phyloP scores from a whole-genome alignment of 2,329 filamentous ascomycete species.

The Onygena corvina region DNA sequence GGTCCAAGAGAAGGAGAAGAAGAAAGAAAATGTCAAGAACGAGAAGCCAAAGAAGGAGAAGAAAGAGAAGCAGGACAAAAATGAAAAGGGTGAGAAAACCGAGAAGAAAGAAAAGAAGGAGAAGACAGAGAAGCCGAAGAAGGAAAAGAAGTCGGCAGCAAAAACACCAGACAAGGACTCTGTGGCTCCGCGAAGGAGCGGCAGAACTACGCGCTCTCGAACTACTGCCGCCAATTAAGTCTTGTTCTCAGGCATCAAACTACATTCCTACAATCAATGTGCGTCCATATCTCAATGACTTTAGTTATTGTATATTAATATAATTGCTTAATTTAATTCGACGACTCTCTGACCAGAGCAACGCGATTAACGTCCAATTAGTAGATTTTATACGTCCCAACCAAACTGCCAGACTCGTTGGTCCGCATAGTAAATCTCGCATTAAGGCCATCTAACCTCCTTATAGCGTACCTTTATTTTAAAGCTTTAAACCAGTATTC shows the following conservation, averaged over 20 bases:
- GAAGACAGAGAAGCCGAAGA: slow-evolving; percentile 12
- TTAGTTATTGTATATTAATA: no score
- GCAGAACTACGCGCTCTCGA: neutral
- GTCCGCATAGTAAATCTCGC: no score
- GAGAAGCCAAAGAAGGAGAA: slow-evolving; percentile 8
- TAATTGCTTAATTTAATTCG: no score
- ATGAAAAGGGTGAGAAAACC: slow-evolving; percentile 10
- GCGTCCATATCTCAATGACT: neutral
- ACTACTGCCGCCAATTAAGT: neutral
- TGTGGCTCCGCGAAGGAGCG: neutral
- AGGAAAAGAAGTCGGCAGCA: slow-evolving; percentile 16
- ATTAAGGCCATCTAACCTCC: no score
- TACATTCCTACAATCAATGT: neutral
- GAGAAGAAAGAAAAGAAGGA: slow-evolving; percentile 16
- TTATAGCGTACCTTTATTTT: no score
- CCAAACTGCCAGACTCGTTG: no score
- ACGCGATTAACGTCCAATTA: no score
- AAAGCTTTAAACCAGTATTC: no score
- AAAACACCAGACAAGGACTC: slow-evolving; percentile 10
- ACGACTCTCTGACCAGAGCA: no score
- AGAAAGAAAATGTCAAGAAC: slow-evolving; percentile 17
- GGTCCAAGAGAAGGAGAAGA: slow-evolving; percentile 12
- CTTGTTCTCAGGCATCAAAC: neutral
- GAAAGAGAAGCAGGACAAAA: slow-evolving; percentile 15
- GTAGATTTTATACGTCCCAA: no score